phyloP scores from a whole-genome alignment of 306 rosid species.

The Ammopiptanthus mongolicus region DNA sequence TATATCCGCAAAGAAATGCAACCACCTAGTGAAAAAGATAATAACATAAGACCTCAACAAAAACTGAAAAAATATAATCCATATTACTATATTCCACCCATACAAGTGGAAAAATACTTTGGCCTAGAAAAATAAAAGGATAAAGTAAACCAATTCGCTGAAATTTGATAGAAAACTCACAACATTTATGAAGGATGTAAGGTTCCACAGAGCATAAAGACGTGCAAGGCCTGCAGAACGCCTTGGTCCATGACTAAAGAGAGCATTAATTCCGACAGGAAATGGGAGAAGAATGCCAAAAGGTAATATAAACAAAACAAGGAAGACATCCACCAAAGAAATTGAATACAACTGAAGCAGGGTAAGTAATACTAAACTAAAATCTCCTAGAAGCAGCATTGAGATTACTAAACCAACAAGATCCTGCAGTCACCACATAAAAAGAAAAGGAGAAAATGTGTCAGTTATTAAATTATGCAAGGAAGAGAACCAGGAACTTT shows the following conservation, averaged over 20 bases:
- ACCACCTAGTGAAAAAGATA: constrained; percentile 54
- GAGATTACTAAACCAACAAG: constrained; percentile 98
- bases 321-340: constrained; percentile 81
- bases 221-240: constrained; percentile 99
- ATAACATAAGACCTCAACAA: neutral
- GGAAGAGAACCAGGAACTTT: neutral
- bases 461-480: constrained; percentile 15
- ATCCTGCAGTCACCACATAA: constrained; percentile 66
- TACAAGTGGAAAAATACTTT: neutral
- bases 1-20: constrained; percentile 88
- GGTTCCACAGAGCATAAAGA: constrained; percentile 86
- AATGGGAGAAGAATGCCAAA: constrained; percentile 90
- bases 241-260: constrained; percentile 97
- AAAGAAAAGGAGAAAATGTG: neutral
- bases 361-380: constrained; percentile 97
- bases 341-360: constrained; percentile 92
- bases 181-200: constrained; percentile 78
- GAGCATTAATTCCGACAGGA: constrained; percentile 99
- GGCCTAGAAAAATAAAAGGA: neutral
- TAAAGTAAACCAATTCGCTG: constrained; percentile 8
- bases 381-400: constrained; percentile 93
- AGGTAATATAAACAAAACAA: constrained; percentile 87
- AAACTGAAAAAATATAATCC: neutral
- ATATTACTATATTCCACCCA: neutral
- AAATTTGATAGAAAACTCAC: constrained; percentile 50